Evolutionary conservation across 2,329 filamentous ascomycete species (phyloP).

Genomic region (Cladosporium sp.): DNA sequence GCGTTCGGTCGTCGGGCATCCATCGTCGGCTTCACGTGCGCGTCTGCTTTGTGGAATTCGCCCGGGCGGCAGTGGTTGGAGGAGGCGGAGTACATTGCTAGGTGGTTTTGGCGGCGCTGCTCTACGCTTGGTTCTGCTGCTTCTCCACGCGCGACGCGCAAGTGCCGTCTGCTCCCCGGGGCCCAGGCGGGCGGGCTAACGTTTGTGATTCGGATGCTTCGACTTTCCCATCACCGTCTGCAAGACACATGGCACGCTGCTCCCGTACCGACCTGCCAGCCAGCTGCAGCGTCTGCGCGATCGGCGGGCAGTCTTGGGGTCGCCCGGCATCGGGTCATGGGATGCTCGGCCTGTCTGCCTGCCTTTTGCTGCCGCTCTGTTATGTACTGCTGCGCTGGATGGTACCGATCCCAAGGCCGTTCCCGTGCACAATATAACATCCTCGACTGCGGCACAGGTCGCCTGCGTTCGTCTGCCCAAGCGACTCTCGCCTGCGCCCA

Average conservation of each 20-base stretch:
- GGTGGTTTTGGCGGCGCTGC: neutral
- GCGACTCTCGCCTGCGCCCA: neutral
- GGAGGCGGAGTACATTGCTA: neutral
- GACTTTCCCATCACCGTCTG: neutral
- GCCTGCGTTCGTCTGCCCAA: neutral
- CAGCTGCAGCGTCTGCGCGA: neutral
- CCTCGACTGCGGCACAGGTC: neutral
- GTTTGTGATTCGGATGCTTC: slow-evolving; percentile 58
- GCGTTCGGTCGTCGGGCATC: neutral
- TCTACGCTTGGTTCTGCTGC: neutral
- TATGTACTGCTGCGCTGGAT: neutral
- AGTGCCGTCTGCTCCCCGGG: slow-evolving; percentile 63
- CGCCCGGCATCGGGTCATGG: neutral
- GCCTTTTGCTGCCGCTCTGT: neutral
- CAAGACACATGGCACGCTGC: slow-evolving; percentile 5
- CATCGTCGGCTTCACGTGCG: neutral
- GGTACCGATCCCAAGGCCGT: no score
- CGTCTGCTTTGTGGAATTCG: neutral
- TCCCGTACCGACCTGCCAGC: neutral
- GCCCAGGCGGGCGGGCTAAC: slow-evolving; percentile 83
- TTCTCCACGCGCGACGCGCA: slow-evolving; percentile 6
- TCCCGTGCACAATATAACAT: neutral
- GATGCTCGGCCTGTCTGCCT: neutral
- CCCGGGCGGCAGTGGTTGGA: neutral
- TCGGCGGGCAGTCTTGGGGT: slow-evolving; percentile 1